phyloP scores from a whole-genome alignment of 495 filamentous ascomycete species.

The Penicillium robsamsonii region DNA sequence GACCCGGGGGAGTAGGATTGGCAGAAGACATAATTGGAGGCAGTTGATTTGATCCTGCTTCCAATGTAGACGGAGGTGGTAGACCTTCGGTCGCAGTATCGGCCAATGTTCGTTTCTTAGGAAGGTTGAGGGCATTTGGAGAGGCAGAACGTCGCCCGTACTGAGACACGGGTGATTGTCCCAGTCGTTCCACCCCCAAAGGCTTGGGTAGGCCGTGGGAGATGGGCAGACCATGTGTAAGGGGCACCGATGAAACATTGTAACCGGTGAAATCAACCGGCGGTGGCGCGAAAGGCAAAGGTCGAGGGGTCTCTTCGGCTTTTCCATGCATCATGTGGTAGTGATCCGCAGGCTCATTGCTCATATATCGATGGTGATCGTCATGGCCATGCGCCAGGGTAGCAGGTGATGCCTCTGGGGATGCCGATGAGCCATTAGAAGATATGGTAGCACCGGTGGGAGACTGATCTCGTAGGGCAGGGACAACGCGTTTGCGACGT shows the following conservation, averaged over 20 bases:
- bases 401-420: conserved; percentile 45
- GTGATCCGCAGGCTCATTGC: conserved; percentile 37
- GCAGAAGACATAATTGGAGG: conserved; percentile 45
- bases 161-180: conserved; percentile 35
- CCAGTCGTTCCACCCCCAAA: conserved; percentile 38
- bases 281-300: conserved; percentile 41
- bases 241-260: conserved; percentile 33
- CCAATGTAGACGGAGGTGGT: conserved; percentile 32
- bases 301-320: conserved; percentile 30
- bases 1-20: conserved; percentile 44
- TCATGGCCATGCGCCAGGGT: conserved; percentile 57
- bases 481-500: conserved; percentile 91
- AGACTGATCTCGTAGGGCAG: conserved; percentile 62
- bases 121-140: conserved; percentile 35
- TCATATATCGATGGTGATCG: conserved; percentile 52
- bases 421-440: conserved; percentile 44
- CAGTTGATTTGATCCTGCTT: conserved; percentile 44
- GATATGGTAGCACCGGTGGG: conserved; percentile 44
- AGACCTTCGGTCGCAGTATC: conserved; percentile 34
- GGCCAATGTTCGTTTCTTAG: conserved; percentile 46
- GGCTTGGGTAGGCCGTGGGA: conserved; percentile 44
- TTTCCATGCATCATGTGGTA: conserved; percentile 25
- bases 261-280: conserved; percentile 54
- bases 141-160: conserved; percentile 42
- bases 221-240: conserved; percentile 20